phyloP scores from a whole-genome alignment of 2,329 filamentous ascomycete species.

The Lachnellula subtilissima region DNA sequence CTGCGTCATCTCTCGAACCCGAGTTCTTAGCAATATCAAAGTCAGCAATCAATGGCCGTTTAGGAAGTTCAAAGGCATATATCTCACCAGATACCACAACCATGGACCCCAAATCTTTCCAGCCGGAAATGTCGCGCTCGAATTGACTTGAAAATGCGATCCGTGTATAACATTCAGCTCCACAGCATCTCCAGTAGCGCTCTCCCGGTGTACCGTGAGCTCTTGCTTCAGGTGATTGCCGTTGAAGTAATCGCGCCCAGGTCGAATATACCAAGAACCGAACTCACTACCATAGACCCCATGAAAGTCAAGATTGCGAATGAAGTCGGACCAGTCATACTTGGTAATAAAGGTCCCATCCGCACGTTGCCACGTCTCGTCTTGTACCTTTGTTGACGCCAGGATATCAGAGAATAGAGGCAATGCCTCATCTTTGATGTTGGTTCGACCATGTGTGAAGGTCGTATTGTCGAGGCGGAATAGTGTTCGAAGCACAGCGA shows the following conservation, averaged over 20 bases:
- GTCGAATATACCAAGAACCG: conserved; percentile 48
- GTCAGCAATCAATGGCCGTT: background rate
- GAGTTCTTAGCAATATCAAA: conserved; percentile 35
- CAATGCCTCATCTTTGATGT: conserved; percentile 41
- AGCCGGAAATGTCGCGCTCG: conserved; percentile 34
- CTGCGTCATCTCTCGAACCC: conserved; percentile 41
- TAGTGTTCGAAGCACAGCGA: conserved; percentile 47
- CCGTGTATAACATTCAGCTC: conserved; percentile 52
- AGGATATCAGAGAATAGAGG: conserved; percentile 41
- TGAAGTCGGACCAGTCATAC: conserved; percentile 37
- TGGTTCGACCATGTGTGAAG: conserved; percentile 43
- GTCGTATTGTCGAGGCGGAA: conserved; percentile 46
- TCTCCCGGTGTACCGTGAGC: conserved; percentile 48
- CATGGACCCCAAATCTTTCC: conserved; percentile 42
- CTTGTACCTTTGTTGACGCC: conserved; percentile 44
- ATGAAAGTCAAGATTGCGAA: conserved; percentile 40
- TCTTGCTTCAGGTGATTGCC: conserved; percentile 50
- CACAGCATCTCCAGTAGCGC: conserved; percentile 44
- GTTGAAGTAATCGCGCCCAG: conserved; percentile 49
- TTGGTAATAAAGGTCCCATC: conserved; percentile 43
- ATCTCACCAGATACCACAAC: conserved; percentile 37
- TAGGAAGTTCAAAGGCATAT: background rate
- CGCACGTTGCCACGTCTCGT: conserved; percentile 47
- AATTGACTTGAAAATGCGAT: conserved; percentile 40
- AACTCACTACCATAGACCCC: conserved; percentile 46